Evolutionary conservation across 371 early-diverging fungal genomes (phyloP).

Genomic region (Massospora cicadina): DNA sequence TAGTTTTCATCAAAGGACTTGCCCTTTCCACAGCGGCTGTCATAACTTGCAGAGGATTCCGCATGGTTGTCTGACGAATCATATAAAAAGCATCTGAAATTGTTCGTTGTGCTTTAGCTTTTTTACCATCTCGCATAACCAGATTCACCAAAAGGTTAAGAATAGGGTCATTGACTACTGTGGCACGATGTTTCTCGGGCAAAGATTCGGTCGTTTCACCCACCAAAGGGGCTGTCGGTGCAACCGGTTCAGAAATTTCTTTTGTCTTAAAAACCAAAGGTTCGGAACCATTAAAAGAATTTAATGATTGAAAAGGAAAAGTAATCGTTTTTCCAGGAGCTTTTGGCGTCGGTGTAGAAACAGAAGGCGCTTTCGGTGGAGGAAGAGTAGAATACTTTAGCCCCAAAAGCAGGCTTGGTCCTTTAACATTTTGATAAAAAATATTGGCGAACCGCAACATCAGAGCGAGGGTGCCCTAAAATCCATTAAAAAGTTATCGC

Average conservation of each 20-base stretch:
- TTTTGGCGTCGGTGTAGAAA: not conserved
- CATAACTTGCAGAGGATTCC: conserved; percentile 42
- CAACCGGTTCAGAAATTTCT: not conserved
- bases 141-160: conserved; percentile 63
- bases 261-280: not conserved
- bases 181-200: conserved; percentile 13
- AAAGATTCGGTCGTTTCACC: not conserved
- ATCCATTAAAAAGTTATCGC: too few relatives aligned
- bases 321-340: not conserved
- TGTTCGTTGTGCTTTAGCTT: conserved; percentile 49
- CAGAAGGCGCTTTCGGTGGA: not conserved
- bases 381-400: not conserved
- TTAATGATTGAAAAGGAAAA: not conserved
- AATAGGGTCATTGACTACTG: conserved; percentile 37
- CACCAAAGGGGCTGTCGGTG: not conserved
- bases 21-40: conserved; percentile 52
- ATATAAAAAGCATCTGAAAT: conserved; percentile 46
- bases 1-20: conserved; percentile 58
- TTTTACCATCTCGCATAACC: conserved; percentile 73
- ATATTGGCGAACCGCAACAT: not conserved
- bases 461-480: too few relatives aligned
- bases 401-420: not conserved
- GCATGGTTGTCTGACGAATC: conserved; percentile 40
- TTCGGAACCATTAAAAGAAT: not conserved
- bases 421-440: not conserved